Conservation (phyloP, 805 yeast species). For the Isabelozyma rhagii region DNA sequence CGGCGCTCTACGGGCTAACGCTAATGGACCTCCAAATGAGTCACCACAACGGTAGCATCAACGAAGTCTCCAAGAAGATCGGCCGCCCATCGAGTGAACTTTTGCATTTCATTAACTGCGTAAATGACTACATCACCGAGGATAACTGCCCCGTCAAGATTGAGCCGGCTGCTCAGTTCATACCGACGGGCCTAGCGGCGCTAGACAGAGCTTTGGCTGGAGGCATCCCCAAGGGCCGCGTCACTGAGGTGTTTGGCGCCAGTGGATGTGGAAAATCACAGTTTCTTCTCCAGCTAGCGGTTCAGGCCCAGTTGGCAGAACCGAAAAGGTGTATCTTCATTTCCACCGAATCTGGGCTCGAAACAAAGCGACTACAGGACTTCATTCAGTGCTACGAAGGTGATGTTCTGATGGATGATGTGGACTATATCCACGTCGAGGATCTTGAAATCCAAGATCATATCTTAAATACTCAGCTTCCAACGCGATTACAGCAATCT, state of each 20-base stretch:
- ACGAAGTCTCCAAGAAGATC: neutral
- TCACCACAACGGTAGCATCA: neutral
- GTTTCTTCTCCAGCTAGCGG: constrained; percentile 61
- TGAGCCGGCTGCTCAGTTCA: neutral
- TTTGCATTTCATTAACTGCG: neutral
- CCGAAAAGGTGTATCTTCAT: constrained; percentile 49
- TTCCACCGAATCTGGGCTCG: constrained; percentile 73
- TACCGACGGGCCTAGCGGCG: constrained; percentile 21
- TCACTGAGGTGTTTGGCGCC: constrained; percentile 78
- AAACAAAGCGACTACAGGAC: constrained; percentile 54
- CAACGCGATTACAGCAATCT: constrained; percentile 37
- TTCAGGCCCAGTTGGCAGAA: constrained; percentile 45
- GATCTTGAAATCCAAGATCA: constrained; percentile 76
- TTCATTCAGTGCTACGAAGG: constrained; percentile 14
- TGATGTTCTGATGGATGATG: constrained; percentile 23
- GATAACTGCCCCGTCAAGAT: neutral
- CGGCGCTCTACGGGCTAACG: neutral
- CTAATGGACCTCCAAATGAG: neutral
- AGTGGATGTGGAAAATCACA: constrained; percentile 89
- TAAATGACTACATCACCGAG: neutral
- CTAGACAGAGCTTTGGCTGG: constrained; percentile 28
- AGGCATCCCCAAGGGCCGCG: constrained; percentile 27
- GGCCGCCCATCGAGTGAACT: neutral
- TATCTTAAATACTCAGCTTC: constrained; percentile 66
- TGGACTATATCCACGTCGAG: constrained; percentile 56